These are phyloP conservation scores for Mycena alexandri DNA, from an alignment of 768 basidiomycete genomes.

Conservation along the genomic window DNA sequence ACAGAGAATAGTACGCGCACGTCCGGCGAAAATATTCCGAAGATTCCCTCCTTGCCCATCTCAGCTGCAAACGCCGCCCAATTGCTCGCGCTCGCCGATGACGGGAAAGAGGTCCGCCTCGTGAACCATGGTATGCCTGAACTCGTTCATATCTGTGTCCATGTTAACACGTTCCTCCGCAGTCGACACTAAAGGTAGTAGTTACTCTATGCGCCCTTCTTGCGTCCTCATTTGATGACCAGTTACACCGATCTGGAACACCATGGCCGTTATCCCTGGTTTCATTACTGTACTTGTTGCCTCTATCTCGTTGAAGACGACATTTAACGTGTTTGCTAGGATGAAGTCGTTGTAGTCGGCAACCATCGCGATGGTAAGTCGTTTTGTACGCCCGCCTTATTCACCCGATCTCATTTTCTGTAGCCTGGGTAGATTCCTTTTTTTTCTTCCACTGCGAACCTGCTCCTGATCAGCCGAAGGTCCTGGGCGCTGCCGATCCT, in stretches of 20 bases:
- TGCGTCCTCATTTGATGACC: neutral
- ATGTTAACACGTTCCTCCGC: neutral
- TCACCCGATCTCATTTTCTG: neutral
- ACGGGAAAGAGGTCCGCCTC: slow-evolving; percentile 61
- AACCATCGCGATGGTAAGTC: slow-evolving; percentile 77
- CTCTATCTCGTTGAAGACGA: neutral
- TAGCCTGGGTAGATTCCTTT: slow-evolving; percentile 30
- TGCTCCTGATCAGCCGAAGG: slow-evolving; percentile 39
- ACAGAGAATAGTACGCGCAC: slow-evolving; percentile 67
- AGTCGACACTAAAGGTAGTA: slow-evolving; percentile 42
- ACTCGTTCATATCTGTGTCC: neutral
- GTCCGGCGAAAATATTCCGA: slow-evolving; percentile 61
- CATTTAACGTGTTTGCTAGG: slow-evolving; percentile 37
- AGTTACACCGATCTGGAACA: slow-evolving; percentile 81
- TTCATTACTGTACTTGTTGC: slow-evolving; percentile 51
- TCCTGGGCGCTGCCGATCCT: slow-evolving; percentile 70
- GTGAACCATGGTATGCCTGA: slow-evolving; percentile 64
- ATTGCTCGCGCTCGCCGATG: slow-evolving; percentile 60
- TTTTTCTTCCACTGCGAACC: neutral
- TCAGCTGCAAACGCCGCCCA: slow-evolving; percentile 74
- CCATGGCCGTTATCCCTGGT: slow-evolving; percentile 74
- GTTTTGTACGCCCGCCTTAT: neutral
- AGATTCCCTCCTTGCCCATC: slow-evolving; percentile 75
- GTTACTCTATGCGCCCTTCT: slow-evolving; percentile 50
- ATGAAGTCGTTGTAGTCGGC: slow-evolving; percentile 78